Evolutionary conservation across 2,329 filamentous ascomycete species (phyloP), one percentile per base, ranked within the genome.

Genomic region (Neofusicoccum ribis): DNA sequence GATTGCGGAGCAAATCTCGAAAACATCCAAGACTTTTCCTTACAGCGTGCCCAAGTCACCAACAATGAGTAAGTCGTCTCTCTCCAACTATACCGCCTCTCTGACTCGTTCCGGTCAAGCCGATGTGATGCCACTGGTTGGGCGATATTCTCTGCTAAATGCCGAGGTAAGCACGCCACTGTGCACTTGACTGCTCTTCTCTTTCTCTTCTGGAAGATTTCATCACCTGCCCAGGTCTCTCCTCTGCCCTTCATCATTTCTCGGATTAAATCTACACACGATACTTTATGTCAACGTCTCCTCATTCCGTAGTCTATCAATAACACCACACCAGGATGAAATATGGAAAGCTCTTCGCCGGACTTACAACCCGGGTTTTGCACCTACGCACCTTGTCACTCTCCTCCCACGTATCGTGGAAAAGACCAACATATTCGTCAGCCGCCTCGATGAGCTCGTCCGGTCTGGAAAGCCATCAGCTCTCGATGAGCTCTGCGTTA

Each of bases 21-120:
- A 63, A 64, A 41, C 69, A 2, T 71, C 73, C 1, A 75, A 76
- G 56, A 46, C 65, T 31, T 70, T 72, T 54, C 74, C 72, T 3
- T 73, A 72, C 43, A 75, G 75, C 39, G 69, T 73, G 2, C 69
- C 69, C 9, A 78, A 78, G 56, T 76, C 73, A 6, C 73, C 74
- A 2, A 78, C 76, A 5, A 50, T 77, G n/a, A 64, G 69, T 50
- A 27, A 9, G 67, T 67, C 1, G 70, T 68, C 20, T 23, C 11
- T 17, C 65, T 61, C 5, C 62, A 63, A 50, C 17, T 31, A 23
- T 34, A 5, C 2, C 11, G 14, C n/a, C 27, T 37, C 23, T 27
- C 56, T 60, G 34, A 60, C 17, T 9, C 14, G 27, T 47, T 36
- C 12, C 41, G 11, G 23, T 12, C 17, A 17, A 62, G 44, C 8